phyloP scores from a whole-genome alignment of 73 alveolate genomes.

The Symbiodinium pilosum region DNA sequence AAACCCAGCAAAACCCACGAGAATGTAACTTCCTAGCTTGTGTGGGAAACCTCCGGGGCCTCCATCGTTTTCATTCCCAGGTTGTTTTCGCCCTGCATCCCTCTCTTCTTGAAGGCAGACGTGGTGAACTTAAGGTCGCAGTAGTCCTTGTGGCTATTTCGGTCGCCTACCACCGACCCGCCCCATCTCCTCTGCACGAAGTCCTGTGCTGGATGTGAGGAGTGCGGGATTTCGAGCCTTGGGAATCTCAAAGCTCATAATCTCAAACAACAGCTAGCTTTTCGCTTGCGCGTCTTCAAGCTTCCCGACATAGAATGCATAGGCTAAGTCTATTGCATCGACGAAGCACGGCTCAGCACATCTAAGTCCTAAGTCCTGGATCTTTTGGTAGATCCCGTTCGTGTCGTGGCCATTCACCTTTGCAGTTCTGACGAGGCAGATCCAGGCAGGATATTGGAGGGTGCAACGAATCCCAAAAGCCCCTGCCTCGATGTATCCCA shows the following conservation, averaged over 20 bases:
- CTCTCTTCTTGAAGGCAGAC: not conserved
- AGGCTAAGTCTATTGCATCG: not conserved
- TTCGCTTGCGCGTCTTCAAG: too few species aligned
- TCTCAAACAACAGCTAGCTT: too few species aligned
- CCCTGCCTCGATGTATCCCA: not conserved
- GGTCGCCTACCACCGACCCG: not conserved
- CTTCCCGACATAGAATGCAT: not conserved
- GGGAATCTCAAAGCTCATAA: not conserved
- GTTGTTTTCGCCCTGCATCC: slow-evolving; percentile 29
- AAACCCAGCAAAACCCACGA: too few species aligned
- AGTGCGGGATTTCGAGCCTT: not conserved
- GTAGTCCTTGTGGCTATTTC: not conserved
- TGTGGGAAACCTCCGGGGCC: too few species aligned
- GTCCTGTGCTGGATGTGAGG: not conserved
- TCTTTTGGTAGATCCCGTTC: not conserved
- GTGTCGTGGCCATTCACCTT: slow-evolving; percentile 11
- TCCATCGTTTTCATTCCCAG: slow-evolving; percentile 12
- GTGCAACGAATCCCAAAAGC: too few species aligned
- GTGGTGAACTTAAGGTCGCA: not conserved
- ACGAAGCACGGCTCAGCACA: not conserved
- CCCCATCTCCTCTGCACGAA: not conserved
- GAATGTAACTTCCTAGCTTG: too few species aligned
- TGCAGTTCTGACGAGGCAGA: too few species aligned
- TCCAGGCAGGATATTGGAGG: too few species aligned
- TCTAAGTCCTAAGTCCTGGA: not conserved